Conservation (phyloP, 192 early-diverging fungal genomes). For the Backusella mclennaniae region DNA sequence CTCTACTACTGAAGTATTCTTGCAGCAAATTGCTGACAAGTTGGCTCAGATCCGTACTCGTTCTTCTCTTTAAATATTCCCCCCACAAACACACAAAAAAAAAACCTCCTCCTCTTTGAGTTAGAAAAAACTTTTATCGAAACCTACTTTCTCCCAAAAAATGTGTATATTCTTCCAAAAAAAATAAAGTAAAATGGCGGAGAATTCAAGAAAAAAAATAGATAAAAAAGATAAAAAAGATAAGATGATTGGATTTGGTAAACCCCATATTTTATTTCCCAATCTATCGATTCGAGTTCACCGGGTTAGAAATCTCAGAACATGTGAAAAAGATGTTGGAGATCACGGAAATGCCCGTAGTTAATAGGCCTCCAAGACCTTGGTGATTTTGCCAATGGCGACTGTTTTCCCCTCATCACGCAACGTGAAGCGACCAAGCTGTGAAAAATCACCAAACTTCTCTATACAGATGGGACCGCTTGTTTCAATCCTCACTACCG, state of each 20-base stretch:
- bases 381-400: conserved; percentile 92
- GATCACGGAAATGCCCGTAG: neutral
- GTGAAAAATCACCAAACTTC: conserved; percentile 79
- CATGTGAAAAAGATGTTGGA: neutral
- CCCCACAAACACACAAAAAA: neutral
- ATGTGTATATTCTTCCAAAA: neutral
- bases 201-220: neutral
- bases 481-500: conserved; percentile 82
- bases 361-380: conserved; percentile 51
- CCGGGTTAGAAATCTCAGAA: neutral
- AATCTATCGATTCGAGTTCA: neutral
- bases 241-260: neutral
- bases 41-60: conserved; percentile 24
- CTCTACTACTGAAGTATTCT: conserved; percentile 84
- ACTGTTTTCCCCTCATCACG: conserved; percentile 94
- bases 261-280: conserved; percentile 2
- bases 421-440: conserved; percentile 94
- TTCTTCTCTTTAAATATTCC: conserved; percentile 22
- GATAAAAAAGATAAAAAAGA: neutral
- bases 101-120: neutral
- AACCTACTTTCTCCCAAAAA: neutral
- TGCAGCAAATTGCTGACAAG: conserved; percentile 74
- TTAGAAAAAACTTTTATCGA: neutral
- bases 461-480: conserved; percentile 80
- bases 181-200: neutral